Percentiles rank a stretch among this genome's conserved stretches.
These are phyloP conservation scores for Cyclotella choctawhatcheeana DNA, from an alignment of 108 stramenopile genomes.

Conservation along the genomic window DNA sequence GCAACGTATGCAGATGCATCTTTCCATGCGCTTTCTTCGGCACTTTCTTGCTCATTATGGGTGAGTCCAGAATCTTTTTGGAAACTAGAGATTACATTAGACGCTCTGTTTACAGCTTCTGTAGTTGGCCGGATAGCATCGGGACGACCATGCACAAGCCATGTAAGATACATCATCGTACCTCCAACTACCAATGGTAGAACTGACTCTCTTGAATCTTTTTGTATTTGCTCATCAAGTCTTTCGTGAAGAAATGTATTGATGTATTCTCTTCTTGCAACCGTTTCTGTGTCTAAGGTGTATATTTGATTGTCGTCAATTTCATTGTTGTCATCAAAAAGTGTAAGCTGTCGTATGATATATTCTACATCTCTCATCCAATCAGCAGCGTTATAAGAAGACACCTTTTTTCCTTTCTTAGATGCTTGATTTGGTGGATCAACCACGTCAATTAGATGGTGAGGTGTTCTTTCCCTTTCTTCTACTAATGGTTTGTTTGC, in stretches of 20 bases:
- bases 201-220: constrained; percentile 24
- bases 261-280: constrained; percentile 29
- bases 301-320: background rate
- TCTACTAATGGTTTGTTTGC: constrained; percentile 92
- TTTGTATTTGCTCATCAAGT: background rate
- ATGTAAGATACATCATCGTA: constrained; percentile 97
- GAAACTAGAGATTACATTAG: constrained; percentile 47
- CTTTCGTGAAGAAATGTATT: constrained; percentile 17
- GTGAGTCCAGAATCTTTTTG: constrained; percentile 25
- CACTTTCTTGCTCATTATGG: constrained; percentile 30
- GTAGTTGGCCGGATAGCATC: constrained; percentile 87
- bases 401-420: constrained; percentile 1
- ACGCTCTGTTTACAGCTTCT: constrained; percentile 60
- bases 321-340: constrained; percentile 13
- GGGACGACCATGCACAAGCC: constrained; percentile 94
- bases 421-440: constrained; percentile 53
- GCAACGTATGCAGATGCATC: constrained; percentile 67
- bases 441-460: constrained; percentile 88
- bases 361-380: constrained; percentile 82
- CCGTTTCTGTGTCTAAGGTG: constrained; percentile 10
- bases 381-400: constrained; percentile 88
- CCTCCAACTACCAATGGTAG: constrained; percentile 90
- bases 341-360: constrained; percentile 57
- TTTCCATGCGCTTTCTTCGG: constrained; percentile 72
- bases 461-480: constrained; percentile 83